Conservation (phyloP, 2,329 filamentous ascomycete genomes). For the Alternaria dauci region DNA sequence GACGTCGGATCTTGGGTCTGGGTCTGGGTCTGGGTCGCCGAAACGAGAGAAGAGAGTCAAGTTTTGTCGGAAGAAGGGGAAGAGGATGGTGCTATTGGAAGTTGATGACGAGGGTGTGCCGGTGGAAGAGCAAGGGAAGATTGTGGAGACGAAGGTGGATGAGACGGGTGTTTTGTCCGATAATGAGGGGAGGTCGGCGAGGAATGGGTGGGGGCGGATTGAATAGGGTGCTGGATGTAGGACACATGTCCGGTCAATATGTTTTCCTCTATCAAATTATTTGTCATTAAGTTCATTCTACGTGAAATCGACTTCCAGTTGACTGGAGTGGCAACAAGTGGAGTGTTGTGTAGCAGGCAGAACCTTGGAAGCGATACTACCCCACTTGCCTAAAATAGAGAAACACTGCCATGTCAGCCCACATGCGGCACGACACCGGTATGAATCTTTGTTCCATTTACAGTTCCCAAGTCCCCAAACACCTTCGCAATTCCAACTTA, state of each 20-base stretch:
- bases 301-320: not conserved
- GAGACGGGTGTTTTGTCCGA: not conserved
- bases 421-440: not conserved
- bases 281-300: not conserved
- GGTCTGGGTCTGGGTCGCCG: not conserved
- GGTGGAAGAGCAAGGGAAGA: not conserved
- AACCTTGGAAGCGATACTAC: not conserved
- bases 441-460: rapidly evolving
- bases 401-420: not conserved
- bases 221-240: not conserved
- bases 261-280: not conserved
- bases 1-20: not conserved
- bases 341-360: not conserved
- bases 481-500: not conserved
- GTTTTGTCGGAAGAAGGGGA: not conserved
- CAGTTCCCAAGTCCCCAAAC: rapidly evolving
- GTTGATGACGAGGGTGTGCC: not conserved
- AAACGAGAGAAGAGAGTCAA: not conserved
- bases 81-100: not conserved
- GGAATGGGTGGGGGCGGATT: not conserved
- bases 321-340: not conserved
- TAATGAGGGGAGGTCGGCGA: constrained; percentile 6
- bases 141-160: constrained; percentile 1
- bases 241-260: not conserved
- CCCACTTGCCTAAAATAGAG: not conserved